Conservation (phyloP, 2,329 filamentous ascomycete species). For the Microdochium paspali region DNA sequence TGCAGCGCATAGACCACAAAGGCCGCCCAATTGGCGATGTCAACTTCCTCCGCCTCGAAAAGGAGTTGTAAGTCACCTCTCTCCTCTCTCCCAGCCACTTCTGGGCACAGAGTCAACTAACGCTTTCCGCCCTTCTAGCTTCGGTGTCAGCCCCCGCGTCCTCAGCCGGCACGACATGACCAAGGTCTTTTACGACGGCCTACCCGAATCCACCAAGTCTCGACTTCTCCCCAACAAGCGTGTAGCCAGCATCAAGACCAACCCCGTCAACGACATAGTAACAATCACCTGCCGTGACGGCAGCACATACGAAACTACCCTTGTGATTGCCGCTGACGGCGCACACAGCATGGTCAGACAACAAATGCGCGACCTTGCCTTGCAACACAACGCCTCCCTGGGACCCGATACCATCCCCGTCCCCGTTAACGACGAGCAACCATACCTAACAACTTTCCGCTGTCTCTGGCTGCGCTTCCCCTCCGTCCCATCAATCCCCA, state of each 20-base stretch:
- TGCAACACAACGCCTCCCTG: conserved; percentile 4
- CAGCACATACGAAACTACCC: conserved; percentile 17
- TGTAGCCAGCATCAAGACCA: conserved; percentile 9
- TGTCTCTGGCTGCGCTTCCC: conserved; percentile 25
- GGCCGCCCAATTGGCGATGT: conserved; percentile 15
- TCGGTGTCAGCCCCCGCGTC: conserved; percentile 15
- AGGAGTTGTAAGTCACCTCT: conserved; percentile 12
- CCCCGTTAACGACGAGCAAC: conserved; percentile 14
- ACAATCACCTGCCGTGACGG: conserved; percentile 23
- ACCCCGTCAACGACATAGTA: conserved; percentile 11
- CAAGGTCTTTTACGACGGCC: conserved; percentile 17
- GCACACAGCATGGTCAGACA: conserved; percentile 25
- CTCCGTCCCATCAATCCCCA: conserved; percentile 2
- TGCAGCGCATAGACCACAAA: conserved; percentile 13
- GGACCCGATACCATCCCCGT: conserved; percentile 1
- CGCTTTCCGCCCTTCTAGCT: conserved; percentile 6
- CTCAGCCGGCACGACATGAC: conserved; percentile 26
- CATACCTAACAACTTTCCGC: conserved; percentile 20
- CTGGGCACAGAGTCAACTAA: too few species aligned
- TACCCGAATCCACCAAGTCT: conserved; percentile 13
- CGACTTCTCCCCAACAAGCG: conserved; percentile 17
- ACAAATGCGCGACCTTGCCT: conserved; percentile 21
- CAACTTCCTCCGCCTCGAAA: conserved; percentile 10
- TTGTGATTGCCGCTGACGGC: conserved; percentile 34
- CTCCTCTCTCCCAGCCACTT: too few species aligned